phyloP scores from a whole-genome alignment of 2,329 filamentous ascomycete species.

The Bipolaris sorokiniana region DNA sequence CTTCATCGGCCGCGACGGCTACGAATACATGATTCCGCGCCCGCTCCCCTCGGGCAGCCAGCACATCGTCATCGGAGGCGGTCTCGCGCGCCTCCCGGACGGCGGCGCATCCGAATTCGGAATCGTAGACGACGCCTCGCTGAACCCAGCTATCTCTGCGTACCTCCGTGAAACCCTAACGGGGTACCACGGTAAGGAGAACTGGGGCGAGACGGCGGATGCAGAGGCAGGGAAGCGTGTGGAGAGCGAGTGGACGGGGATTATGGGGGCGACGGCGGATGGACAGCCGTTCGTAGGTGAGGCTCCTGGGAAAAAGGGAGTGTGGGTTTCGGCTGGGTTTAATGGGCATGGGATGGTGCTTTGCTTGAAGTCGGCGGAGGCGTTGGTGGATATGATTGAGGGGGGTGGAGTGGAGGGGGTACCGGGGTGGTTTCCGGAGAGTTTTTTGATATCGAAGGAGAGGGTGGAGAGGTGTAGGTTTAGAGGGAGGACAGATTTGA shows the following conservation, averaged over 20 bases:
- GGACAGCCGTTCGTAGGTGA: slow-evolving; percentile 56
- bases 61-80: slow-evolving; percentile 69
- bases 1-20: slow-evolving; percentile 66
- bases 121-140: slow-evolving; percentile 61
- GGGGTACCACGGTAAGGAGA: slow-evolving; percentile 58
- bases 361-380: slow-evolving; percentile 65
- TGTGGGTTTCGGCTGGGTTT: slow-evolving; percentile 66
- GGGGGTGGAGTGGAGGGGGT: slow-evolving; percentile 37
- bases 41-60: slow-evolving; percentile 49
- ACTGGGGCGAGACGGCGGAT: slow-evolving; percentile 43
- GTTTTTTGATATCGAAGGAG: slow-evolving; percentile 56
- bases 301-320: slow-evolving; percentile 51
- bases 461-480: slow-evolving; percentile 33
- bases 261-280: slow-evolving; percentile 61
- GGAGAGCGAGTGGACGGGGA: slow-evolving; percentile 55
- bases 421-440: slow-evolving; percentile 61
- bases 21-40: slow-evolving; percentile 71
- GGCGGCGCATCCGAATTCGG: slow-evolving; percentile 59
- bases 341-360: slow-evolving; percentile 71
- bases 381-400: slow-evolving; percentile 61
- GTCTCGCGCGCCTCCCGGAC: slow-evolving; percentile 52
- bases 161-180: slow-evolving; percentile 54
- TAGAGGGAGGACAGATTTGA: background rate
- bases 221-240: slow-evolving; percentile 32
- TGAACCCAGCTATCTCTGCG: slow-evolving; percentile 59